Conservation (phyloP, 2,329 filamentous ascomycete genomes). For the Trichoderma sp. region DNA sequence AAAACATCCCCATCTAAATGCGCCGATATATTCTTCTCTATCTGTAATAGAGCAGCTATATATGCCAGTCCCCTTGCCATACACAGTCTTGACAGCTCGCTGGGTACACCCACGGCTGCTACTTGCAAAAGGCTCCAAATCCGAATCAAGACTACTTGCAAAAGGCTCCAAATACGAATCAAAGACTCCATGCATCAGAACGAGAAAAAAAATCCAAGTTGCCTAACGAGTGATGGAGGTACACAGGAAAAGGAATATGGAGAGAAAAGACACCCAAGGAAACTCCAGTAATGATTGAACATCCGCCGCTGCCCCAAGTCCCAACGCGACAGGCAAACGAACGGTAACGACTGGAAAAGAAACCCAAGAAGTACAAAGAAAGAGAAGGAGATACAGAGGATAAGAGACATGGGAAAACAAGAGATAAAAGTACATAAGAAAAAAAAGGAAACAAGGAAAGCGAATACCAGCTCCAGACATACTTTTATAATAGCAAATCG, state of each 20-base stretch:
- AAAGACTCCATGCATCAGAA: not conserved
- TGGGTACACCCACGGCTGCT: not conserved
- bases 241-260: not conserved
- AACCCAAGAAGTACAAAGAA: not conserved
- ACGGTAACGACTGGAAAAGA: not conserved
- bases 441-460: not conserved
- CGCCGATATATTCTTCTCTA: constrained; percentile 5
- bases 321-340: not conserved
- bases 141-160: too few relatives aligned
- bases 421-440: not conserved
- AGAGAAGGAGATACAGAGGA: not conserved
- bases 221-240: not conserved
- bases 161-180: not conserved
- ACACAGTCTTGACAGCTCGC: not conserved
- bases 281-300: not conserved
- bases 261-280: not conserved
- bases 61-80: not conserved
- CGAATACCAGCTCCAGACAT: not conserved
- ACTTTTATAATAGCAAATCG: not conserved
- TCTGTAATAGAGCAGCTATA: not conserved
- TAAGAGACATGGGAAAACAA: not conserved
- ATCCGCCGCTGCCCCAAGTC: not conserved
- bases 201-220: not conserved
- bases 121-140: not conserved
- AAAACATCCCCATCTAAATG: not conserved